Evolutionary conservation across 2,329 filamentous ascomycete species (phyloP).

Genomic region (Verticillium longisporum): DNA sequence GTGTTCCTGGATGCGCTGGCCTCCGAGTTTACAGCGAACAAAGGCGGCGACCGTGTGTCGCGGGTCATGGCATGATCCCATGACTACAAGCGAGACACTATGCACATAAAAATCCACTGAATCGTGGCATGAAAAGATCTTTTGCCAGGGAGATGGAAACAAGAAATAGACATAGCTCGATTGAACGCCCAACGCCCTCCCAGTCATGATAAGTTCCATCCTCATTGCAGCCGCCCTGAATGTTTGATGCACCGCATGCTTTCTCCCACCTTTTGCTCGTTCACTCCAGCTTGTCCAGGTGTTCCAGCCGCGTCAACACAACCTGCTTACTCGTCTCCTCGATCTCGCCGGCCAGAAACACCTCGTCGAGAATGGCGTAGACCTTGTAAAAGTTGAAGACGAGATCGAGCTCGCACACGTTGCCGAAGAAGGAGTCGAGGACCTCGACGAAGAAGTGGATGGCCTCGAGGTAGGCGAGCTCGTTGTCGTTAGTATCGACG

Average conservation of each 20-base stretch:
- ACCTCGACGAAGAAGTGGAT: conserved; percentile 99
- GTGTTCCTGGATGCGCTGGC: background rate
- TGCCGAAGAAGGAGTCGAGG: conserved; percentile 96
- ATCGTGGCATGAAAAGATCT: background rate
- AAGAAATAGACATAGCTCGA: background rate
- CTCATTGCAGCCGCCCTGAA: background rate
- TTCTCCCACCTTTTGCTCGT: no score
- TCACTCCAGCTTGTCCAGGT: conserved; percentile 91
- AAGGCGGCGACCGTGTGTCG: no score
- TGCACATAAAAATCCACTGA: background rate
- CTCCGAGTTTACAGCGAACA: background rate
- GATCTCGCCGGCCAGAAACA: conserved; percentile 95
- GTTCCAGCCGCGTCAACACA: conserved; percentile 86
- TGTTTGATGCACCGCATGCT: background rate
- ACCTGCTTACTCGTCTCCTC: conserved; percentile 99
- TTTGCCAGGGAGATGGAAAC: background rate
- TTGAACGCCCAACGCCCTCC: background rate
- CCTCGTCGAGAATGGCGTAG: conserved; percentile 96
- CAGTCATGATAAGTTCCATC: background rate
- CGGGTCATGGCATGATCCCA: background rate
- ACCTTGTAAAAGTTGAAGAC: conserved; percentile 81
- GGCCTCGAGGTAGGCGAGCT: conserved; percentile 91
- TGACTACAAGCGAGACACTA: background rate
- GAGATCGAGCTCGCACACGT: conserved; percentile 96
- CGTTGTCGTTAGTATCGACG: conserved; percentile 98